Evolutionary conservation across 176 grass and related monocot genomes (phyloP).

Genomic region (Sorghum bicolor): DNA sequence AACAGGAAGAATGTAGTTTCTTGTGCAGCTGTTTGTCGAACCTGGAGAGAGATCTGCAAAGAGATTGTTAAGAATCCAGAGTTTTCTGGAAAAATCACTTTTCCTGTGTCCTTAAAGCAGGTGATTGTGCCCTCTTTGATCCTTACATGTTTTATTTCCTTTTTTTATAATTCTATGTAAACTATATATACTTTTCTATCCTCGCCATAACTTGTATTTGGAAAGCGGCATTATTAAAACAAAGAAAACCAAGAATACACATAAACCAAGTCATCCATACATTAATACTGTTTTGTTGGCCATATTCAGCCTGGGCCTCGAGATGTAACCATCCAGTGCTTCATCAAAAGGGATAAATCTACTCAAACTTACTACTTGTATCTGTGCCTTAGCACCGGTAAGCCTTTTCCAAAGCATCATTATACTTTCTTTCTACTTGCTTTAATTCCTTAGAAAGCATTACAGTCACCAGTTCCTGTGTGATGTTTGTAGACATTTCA

Average conservation of each 20-base stretch:
- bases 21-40: conserved; percentile 59
- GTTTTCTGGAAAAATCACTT: conserved; percentile 69
- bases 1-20: conserved; percentile 57
- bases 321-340: conserved; percentile 84
- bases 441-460: conserved; percentile 9
- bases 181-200: neutral
- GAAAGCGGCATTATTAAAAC: neutral
- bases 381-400: conserved; percentile 89
- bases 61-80: conserved; percentile 71
- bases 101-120: conserved; percentile 77
- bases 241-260: neutral
- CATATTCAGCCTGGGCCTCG: conserved; percentile 63
- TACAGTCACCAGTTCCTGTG: neutral
- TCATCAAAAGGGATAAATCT: conserved; percentile 89
- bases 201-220: neutral
- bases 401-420: conserved; percentile 27
- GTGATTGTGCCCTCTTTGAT: conserved; percentile 34
- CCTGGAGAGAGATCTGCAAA: conserved; percentile 73
- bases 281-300: conserved; percentile 28
- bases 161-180: neutral
- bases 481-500: neutral
- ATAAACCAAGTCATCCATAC: neutral
- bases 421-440: neutral
- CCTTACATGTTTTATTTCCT: neutral
- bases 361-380: conserved; percentile 83